Evolutionary conservation across 129 eudicot species (phyloP).

Genomic region (Deinandra increscens): DNA sequence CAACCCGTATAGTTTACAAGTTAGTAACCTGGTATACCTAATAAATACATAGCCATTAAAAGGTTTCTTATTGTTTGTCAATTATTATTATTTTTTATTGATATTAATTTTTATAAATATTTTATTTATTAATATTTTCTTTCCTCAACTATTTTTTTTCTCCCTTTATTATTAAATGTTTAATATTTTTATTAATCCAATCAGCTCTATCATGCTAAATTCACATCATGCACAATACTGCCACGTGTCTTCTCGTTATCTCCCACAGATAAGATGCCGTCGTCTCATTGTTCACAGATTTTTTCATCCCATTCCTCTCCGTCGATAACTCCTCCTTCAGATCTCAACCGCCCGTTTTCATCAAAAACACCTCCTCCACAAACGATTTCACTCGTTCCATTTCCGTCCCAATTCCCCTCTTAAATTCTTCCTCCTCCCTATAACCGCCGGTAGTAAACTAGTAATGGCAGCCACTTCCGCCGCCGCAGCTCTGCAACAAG

Average conservation of each 20-base stretch:
- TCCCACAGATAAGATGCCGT: constrained; percentile 40
- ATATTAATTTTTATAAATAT: too few relatives aligned
- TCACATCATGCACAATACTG: neutral
- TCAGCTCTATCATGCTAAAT: too few relatives aligned
- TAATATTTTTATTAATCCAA: too few relatives aligned
- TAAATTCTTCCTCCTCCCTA: constrained; percentile 6
- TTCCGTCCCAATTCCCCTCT: constrained; percentile 4
- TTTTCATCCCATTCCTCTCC: constrained; percentile 19
- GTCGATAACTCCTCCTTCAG: constrained; percentile 25
- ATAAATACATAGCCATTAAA: too few relatives aligned
- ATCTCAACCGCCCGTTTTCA: constrained; percentile 38
- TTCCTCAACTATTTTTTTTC: too few relatives aligned
- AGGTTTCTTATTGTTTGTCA: too few relatives aligned
- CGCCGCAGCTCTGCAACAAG: constrained; percentile 52
- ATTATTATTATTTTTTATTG: too few relatives aligned
- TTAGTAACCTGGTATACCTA: too few relatives aligned
- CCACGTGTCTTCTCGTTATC: constrained; percentile 41
- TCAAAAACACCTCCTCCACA: constrained; percentile 29
- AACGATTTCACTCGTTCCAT: constrained; percentile 8
- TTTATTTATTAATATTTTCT: too few relatives aligned
- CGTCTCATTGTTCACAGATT: constrained; percentile 33
- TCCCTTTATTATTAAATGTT: too few relatives aligned
- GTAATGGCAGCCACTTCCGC: constrained; percentile 59
- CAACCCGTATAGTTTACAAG: too few relatives aligned
- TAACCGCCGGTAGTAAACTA: constrained; percentile 23